phyloP scores from a whole-genome alignment of 176 grass and related monocot species.

The Lolium multiflorum region DNA sequence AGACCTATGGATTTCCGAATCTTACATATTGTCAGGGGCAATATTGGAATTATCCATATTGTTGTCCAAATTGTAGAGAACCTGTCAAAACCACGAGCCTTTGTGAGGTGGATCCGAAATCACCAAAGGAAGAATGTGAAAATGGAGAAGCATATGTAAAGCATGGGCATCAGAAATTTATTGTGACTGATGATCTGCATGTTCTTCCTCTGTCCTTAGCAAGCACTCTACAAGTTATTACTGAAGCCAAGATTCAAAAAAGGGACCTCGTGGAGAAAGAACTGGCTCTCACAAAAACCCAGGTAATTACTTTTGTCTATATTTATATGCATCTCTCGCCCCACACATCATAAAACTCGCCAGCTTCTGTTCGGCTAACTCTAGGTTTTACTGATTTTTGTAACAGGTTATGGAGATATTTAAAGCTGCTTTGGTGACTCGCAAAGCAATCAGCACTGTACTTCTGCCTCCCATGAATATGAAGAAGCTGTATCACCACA shows the following conservation, averaged over 20 bases:
- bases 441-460: slow-evolving; percentile 18
- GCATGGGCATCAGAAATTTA: background rate
- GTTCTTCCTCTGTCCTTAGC: background rate
- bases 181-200: slow-evolving; percentile 2
- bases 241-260: background rate
- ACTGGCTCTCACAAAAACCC: background rate
- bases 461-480: slow-evolving; percentile 22
- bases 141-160: background rate
- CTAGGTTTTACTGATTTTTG: background rate
- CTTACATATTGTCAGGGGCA: background rate
- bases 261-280: slow-evolving; percentile 33
- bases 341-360: background rate
- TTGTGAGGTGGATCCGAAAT: background rate
- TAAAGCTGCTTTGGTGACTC: background rate
- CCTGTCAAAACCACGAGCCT: background rate
- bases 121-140: background rate
- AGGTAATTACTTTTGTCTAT: slow-evolving; percentile 18
- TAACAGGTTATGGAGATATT: slow-evolving; percentile 16
- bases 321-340: background rate
- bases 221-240: background rate
- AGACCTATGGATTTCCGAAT: background rate
- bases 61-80: background rate
- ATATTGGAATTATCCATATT: too few relatives aligned
- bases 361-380: background rate
- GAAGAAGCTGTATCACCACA: background rate